Percentiles rank a stretch among this genome's conserved stretches.
Conservation (phyloP, 345 rosid species). For the Atalantia buxifolia region DNA sequence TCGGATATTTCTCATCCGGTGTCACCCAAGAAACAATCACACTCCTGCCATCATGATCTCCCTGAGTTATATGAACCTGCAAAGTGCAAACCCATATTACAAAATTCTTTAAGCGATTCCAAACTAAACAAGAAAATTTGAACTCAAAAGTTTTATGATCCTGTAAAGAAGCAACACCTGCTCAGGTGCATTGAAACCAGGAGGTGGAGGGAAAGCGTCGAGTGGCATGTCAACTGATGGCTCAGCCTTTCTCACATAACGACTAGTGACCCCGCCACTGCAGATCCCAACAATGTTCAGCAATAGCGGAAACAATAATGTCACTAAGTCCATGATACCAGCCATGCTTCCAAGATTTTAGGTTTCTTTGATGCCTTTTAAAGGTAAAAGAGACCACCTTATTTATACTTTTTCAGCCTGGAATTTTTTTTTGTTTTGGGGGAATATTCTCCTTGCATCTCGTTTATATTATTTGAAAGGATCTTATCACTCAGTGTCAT, state of each 20-base stretch:
- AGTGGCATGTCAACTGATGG: slow-evolving; percentile 24
- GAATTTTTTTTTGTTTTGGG: too few species aligned
- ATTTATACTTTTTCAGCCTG: not conserved
- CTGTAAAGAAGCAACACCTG: slow-evolving; percentile 18
- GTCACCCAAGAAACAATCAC: slow-evolving; percentile 36
- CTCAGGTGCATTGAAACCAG: slow-evolving; percentile 34
- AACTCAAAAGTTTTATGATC: too few species aligned
- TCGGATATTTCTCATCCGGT: not conserved
- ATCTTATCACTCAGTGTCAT: not conserved
- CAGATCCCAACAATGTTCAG: not conserved
- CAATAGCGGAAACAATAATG: not conserved
- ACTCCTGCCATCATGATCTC: slow-evolving; percentile 24
- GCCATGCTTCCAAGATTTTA: not conserved
- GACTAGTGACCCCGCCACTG: slow-evolving; percentile 30
- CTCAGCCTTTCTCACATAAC: slow-evolving; percentile 16
- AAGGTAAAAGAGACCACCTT: not conserved
- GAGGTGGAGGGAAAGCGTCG: slow-evolving; percentile 16
- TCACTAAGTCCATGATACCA: not conserved
- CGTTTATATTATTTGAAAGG: not conserved
- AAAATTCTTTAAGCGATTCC: too few species aligned
- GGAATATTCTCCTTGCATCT: not conserved
- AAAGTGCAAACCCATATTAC: too few species aligned
- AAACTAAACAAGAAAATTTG: too few species aligned
- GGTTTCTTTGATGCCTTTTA: not conserved
- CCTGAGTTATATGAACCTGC: slow-evolving; percentile 43